Conservation (phyloP, 2,329 filamentous ascomycete genomes). For the Diplodia seriata region DNA sequence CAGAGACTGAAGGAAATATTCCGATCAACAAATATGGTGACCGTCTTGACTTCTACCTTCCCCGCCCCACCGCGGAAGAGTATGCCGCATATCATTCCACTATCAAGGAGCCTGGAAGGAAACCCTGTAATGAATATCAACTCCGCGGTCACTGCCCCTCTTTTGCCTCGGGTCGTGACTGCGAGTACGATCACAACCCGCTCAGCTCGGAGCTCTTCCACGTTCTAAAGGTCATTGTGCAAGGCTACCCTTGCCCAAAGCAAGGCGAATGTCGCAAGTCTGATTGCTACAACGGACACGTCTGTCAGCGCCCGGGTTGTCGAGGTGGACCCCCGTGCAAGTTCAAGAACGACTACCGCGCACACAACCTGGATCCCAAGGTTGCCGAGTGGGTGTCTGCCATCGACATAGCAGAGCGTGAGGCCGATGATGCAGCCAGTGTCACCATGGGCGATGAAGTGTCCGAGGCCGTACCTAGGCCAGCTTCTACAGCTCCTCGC, state of each 20-base stretch:
- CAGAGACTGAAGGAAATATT: constrained; percentile 43
- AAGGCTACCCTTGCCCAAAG: constrained; percentile 52
- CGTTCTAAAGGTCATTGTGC: constrained; percentile 55
- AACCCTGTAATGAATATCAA: constrained; percentile 60
- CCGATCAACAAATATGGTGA: constrained; percentile 57
- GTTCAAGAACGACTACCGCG: constrained; percentile 38
- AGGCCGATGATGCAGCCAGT: constrained; percentile 10
- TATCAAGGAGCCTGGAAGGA: constrained; percentile 41
- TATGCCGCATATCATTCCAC: constrained; percentile 51
- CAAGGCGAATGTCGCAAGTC: constrained; percentile 52
- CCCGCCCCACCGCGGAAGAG: constrained; percentile 47
- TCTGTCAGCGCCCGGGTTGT: constrained; percentile 49
- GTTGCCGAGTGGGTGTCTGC: constrained; percentile 38
- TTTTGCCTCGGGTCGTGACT: constrained; percentile 35
- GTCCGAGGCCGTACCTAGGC: background rate
- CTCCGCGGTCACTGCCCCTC: constrained; percentile 50
- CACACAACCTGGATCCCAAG: constrained; percentile 38
- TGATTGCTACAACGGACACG: constrained; percentile 57
- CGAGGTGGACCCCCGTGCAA: constrained; percentile 37
- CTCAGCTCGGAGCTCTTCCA: constrained; percentile 50
- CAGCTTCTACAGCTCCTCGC: background rate
- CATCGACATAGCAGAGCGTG: constrained; percentile 24
- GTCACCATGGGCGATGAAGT: constrained; percentile 12
- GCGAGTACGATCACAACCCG: constrained; percentile 56
- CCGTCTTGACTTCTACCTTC: constrained; percentile 56